Conservation (phyloP, 2,329 filamentous ascomycete genomes). For the Ustulina deusta region DNA sequence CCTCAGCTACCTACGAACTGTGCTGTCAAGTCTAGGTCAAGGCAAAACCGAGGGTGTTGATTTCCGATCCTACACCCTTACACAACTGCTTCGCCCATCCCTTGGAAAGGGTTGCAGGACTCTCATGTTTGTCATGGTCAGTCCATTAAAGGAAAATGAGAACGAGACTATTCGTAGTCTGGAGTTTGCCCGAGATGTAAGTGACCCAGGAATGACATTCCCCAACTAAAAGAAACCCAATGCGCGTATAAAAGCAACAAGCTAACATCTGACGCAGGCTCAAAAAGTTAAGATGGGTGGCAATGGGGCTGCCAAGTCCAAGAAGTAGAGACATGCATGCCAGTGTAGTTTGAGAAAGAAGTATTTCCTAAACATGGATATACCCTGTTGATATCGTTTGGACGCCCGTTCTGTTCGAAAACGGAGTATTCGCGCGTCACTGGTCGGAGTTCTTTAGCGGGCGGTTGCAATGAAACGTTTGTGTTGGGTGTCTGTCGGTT, state of each 20-base stretch:
- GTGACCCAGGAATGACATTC: slow-evolving; percentile 36
- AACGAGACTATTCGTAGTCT: slow-evolving; percentile 94
- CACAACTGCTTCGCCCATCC: slow-evolving; percentile 93
- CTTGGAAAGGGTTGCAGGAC: slow-evolving; percentile 96
- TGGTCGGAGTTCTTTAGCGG: slow-evolving; percentile 25
- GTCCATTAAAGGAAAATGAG: slow-evolving; percentile 88
- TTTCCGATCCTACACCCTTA: slow-evolving; percentile 96
- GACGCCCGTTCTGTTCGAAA: slow-evolving; percentile 5
- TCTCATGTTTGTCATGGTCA: slow-evolving; percentile 99
- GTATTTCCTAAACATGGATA: slow-evolving; percentile 29
- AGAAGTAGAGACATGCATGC: slow-evolving; percentile 35
- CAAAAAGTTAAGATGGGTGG: slow-evolving; percentile 51
- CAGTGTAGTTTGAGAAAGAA: slow-evolving; percentile 1
- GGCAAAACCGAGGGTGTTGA: slow-evolving; percentile 85
- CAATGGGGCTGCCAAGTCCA: slow-evolving; percentile 40
- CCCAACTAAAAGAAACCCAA: no score
- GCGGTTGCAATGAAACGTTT: slow-evolving; percentile 20
- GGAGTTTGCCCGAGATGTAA: slow-evolving; percentile 93
- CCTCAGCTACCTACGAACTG: slow-evolving; percentile 90
- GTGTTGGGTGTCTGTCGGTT: slow-evolving; percentile 20
- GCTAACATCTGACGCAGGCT: slow-evolving; percentile 40
- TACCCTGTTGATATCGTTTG: slow-evolving; percentile 30
- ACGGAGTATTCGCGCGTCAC: background rate
- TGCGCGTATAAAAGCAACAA: background rate
- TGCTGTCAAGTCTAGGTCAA: slow-evolving; percentile 91